Percentiles rank a stretch among this genome's conserved stretches.
These are phyloP conservation scores for Artemisia tridentata DNA, from an alignment of 129 eudicot species.

Conservation along the genomic window DNA sequence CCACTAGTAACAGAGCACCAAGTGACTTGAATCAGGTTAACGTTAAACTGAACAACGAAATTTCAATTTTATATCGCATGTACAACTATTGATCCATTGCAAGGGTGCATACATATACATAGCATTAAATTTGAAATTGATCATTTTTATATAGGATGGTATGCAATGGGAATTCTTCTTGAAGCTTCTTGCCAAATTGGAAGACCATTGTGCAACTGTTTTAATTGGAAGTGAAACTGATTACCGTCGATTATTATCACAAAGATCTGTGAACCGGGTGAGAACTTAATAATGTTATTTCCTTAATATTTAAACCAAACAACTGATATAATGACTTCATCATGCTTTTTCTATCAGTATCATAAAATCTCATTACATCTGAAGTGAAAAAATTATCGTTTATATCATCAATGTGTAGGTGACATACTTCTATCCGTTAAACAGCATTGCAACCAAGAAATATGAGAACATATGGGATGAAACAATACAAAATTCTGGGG, in stretches of 20 bases:
- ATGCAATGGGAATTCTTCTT: conserved; percentile 92
- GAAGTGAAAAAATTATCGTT: background rate
- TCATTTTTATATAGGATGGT: conserved; percentile 66
- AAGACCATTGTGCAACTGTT: conserved; percentile 76
- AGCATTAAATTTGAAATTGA: conserved; percentile 2
- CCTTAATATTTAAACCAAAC: background rate
- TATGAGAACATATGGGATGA: conserved; percentile 66
- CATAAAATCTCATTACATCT: background rate
- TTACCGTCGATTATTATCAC: conserved; percentile 77
- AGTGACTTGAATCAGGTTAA: conserved; percentile 84
- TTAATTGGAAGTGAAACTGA: conserved; percentile 92
- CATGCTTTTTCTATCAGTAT: background rate
- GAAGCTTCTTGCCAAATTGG: conserved; percentile 64
- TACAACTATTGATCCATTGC: conserved; percentile 1
- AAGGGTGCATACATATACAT: conserved; percentile 10
- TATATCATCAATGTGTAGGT: conserved; percentile 42
- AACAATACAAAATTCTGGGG: conserved; percentile 46
- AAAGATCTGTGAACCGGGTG: conserved; percentile 74
- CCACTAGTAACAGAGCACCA: conserved; percentile 98
- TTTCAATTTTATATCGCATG: background rate
- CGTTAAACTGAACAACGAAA: background rate
- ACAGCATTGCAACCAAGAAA: conserved; percentile 41
- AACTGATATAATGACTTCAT: background rate
- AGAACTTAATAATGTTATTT: conserved; percentile 18
- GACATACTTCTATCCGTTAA: conserved; percentile 73